Percentiles rank a stretch among this genome's conserved stretches.
Conservation (phyloP, 2,329 filamentous ascomycete genomes). For the Penicillium frequentans region DNA sequence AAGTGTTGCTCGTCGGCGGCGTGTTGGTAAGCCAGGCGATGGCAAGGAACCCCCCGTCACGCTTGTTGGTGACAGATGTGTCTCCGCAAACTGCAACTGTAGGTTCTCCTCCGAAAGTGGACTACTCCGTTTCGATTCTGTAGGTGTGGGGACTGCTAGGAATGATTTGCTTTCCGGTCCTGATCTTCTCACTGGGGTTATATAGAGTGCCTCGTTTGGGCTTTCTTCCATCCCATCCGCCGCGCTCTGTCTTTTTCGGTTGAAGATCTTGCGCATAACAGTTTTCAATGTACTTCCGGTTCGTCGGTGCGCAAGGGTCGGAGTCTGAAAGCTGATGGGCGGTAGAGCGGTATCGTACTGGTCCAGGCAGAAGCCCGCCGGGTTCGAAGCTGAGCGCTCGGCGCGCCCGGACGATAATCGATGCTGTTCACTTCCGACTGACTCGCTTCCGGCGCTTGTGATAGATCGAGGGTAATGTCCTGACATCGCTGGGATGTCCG, state of each 20-base stretch:
- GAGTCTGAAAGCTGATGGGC: conserved; percentile 27
- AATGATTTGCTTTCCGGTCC: conserved; percentile 22
- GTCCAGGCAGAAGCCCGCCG: conserved; percentile 11
- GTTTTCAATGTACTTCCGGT: conserved; percentile 44
- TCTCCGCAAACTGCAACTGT: conserved; percentile 16
- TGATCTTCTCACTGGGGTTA: conserved; percentile 10
- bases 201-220: conserved; percentile 19
- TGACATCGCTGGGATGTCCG: conserved; percentile 13
- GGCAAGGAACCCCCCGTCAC: conserved; percentile 21
- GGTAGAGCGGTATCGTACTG: conserved; percentile 33
- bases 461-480: conserved; percentile 15
- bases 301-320: conserved; percentile 34
- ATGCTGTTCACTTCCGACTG: conserved; percentile 7
- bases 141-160: conserved; percentile 25
- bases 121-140: conserved; percentile 23
- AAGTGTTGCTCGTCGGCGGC: conserved; percentile 43
- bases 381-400: conserved; percentile 19
- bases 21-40: conserved; percentile 18
- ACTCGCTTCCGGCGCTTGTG: conserved; percentile 22
- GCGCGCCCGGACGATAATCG: conserved; percentile 12
- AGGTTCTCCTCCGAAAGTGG: conserved; percentile 24
- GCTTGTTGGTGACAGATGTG: conserved; percentile 20
- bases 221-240: conserved; percentile 30
- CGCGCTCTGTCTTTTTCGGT: conserved; percentile 38
- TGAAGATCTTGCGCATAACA: conserved; percentile 48